Base-by-base conservation (phyloP, 2,329 filamentous ascomycete species). In the Fusarium drepaniforme region DNA sequence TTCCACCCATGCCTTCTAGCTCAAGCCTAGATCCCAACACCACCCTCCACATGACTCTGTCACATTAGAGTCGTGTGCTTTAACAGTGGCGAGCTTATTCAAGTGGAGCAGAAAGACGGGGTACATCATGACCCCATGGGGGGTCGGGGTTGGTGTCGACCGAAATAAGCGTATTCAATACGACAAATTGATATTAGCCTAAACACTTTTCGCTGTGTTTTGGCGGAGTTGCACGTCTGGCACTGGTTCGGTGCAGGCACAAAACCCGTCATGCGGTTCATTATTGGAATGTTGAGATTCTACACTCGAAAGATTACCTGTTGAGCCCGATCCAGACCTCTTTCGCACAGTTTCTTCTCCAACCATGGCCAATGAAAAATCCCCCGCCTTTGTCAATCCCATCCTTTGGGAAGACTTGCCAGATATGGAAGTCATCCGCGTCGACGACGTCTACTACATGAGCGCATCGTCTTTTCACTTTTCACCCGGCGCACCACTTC, bases 391-490 rank as follows among this genome's bases (percentile, higher is more conserved):
- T 15, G 37, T 12, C 12, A 89, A 90, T 73, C 88, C 88, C 0
- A 82, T 89, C 21, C 77, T 90, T 1, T 90, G 86, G 84, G 83
- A 89, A 72, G 89, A 90, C 75, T 83, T 89, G 25, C 85, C 89
- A 0, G 89, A 91, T 72, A 81, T 87, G 15, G 89, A 91, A 71
- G 83, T 91, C 44, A 85, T 87, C 11, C 84, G 88, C 1, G 83
- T 84, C 8, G 83, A 88, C 72, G 84, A 85, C 4, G 88, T 64
- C 0, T 91, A 85, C 79, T 91, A 90, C 80, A 88, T 87, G 77
- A 87, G 86, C 0, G 87, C 88, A 0, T 90, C 88, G 1, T 88
- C 85, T 1, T 88, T 91, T 77, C 86, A 88, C 49, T 90, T 87
- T 78, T 89, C 87, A 3, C 86, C 90, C 1, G 89, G 88, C 4